Conservation (phyloP, 306 rosid genomes). For the Hippophae tibetana region DNA sequence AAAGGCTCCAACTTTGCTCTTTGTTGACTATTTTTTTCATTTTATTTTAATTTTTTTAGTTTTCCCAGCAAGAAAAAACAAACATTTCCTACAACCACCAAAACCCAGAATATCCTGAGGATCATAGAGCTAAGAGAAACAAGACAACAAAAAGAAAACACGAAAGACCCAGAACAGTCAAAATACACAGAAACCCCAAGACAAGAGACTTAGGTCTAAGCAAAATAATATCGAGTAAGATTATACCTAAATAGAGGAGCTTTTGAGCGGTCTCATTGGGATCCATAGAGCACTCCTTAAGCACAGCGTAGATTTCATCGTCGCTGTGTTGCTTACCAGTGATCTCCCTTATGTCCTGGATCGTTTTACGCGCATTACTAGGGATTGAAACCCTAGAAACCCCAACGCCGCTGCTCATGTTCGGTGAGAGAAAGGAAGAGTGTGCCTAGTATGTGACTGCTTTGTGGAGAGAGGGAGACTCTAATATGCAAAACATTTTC, state of each 20-base stretch:
- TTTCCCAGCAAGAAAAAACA: constrained; percentile 1
- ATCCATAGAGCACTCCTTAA: constrained; percentile 71
- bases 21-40: not conserved
- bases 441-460: not conserved
- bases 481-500: not conserved
- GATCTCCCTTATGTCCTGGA: constrained; percentile 63
- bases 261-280: constrained; percentile 75
- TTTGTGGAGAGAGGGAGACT: constrained; percentile 7
- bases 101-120: constrained; percentile 24
- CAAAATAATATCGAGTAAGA: too few species aligned
- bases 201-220: not conserved
- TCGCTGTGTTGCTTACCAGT: constrained; percentile 75
- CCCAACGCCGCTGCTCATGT: constrained; percentile 54
- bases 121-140: constrained; percentile 14
- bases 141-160: constrained; percentile 3
- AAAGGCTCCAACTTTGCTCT: constrained; percentile 4
- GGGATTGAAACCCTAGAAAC: constrained; percentile 78
- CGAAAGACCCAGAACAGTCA: constrained; percentile 6
- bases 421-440: not conserved
- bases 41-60: not conserved
- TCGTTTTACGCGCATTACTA: constrained; percentile 39
- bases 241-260: constrained; percentile 41
- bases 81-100: constrained; percentile 5
- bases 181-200: constrained; percentile 9
- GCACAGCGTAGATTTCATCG: constrained; percentile 73